These are phyloP conservation scores for Naegleria lovaniensis DNA, from an alignment of 208 protist species.

Conservation along the genomic window DNA sequence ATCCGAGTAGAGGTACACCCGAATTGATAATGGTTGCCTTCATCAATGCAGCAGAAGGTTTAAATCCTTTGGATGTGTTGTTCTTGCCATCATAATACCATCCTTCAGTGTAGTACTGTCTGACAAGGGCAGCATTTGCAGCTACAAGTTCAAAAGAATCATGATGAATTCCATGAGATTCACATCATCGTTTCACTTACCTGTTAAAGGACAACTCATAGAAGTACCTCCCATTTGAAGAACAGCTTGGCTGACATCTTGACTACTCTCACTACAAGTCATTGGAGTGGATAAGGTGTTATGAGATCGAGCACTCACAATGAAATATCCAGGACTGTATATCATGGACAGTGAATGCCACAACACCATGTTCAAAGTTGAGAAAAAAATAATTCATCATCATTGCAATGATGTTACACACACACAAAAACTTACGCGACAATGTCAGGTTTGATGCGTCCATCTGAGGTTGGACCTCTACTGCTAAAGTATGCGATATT, in stretches of 20 bases:
- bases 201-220: slow-evolving; percentile 74
- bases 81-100: slow-evolving; percentile 29
- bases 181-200: no score
- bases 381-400: background rate
- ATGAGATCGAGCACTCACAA: background rate
- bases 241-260: background rate
- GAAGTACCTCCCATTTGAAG: slow-evolving; percentile 58
- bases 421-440: slow-evolving; percentile 38
- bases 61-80: slow-evolving; percentile 35
- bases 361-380: background rate
- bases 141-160: no score
- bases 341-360: background rate
- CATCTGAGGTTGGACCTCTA: slow-evolving; percentile 20
- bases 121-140: slow-evolving; percentile 61
- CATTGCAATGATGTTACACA: background rate
- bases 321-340: slow-evolving; percentile 23
- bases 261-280: background rate
- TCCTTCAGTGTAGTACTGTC: slow-evolving; percentile 66
- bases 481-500: background rate
- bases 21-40: slow-evolving; percentile 45
- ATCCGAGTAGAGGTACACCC: slow-evolving; percentile 17
- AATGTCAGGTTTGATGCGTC: slow-evolving; percentile 28
- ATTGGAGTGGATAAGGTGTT: background rate
- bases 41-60: slow-evolving; percentile 56
- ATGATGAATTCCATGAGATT: no score